A percentile compares a stretch with the other conserved stretches of the same genome.
Evolutionary conservation across 2,329 filamentous ascomycete species (phyloP).

Genomic region (Arthroderma sp.): DNA sequence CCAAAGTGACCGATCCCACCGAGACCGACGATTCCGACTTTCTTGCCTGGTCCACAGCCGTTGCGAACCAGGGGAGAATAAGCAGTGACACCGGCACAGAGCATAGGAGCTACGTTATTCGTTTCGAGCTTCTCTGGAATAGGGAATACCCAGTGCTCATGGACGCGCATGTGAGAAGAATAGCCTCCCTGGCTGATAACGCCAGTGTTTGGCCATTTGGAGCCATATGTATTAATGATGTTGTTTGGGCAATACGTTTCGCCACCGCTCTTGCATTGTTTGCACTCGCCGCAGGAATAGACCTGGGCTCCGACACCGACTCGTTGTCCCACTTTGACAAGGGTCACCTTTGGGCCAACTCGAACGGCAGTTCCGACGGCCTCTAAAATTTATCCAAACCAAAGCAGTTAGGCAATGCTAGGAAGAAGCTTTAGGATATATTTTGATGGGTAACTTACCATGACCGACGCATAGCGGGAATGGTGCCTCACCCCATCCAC

Average conservation of each 20-base stretch:
- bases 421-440: neutral
- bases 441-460: conserved; percentile 18
- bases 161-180: conserved; percentile 53
- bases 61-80: conserved; percentile 67
- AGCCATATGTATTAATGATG: conserved; percentile 35
- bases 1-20: conserved; percentile 61
- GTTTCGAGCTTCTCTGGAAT: conserved; percentile 59
- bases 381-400: conserved; percentile 30
- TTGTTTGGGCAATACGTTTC: conserved; percentile 54
- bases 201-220: conserved; percentile 38
- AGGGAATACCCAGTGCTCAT: conserved; percentile 58
- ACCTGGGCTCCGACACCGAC: conserved; percentile 56
- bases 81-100: conserved; percentile 72
- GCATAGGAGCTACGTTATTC: conserved; percentile 58
- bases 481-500: conserved; percentile 39
- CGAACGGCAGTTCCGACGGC: conserved; percentile 56
- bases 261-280: conserved; percentile 51
- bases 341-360: conserved; percentile 51
- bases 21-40: conserved; percentile 29
- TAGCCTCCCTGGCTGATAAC: conserved; percentile 49
- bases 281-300: conserved; percentile 51
- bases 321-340: conserved; percentile 47
- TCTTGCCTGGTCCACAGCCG: conserved; percentile 54
- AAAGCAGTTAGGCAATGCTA: neutral
- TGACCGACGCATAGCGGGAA: conserved; percentile 41